These are phyloP conservation scores for Coemansia sp. DNA, from an alignment of 192 early-diverging fungal genomes.

Conservation along the genomic window DNA sequence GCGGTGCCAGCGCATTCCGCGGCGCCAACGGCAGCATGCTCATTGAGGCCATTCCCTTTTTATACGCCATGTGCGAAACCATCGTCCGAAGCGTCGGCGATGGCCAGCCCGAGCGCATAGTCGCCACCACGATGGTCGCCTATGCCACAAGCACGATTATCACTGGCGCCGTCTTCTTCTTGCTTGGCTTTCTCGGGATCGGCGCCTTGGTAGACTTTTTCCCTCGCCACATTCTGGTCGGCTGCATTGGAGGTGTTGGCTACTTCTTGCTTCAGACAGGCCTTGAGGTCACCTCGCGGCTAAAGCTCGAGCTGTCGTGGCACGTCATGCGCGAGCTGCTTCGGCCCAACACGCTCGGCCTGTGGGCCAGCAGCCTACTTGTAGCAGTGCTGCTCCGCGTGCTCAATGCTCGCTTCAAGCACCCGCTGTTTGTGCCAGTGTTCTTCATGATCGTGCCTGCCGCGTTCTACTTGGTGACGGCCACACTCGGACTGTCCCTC, in stretches of 20 bases:
- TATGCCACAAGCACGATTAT: conserved; percentile 87
- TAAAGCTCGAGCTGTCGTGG: conserved; percentile 65
- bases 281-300: conserved; percentile 80
- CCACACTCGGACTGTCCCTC: conserved; percentile 63
- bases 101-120: conserved; percentile 65
- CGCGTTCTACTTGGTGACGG: conserved; percentile 73
- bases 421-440: conserved; percentile 84
- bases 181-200: conserved; percentile 81
- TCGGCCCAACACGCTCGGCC: conserved; percentile 62
- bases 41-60: conserved; percentile 85
- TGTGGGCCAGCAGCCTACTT: conserved; percentile 80
- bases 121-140: conserved; percentile 90
- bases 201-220: conserved; percentile 83
- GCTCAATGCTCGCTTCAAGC: conserved; percentile 67
- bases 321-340: conserved; percentile 70
- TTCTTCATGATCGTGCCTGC: conserved; percentile 87
- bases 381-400: conserved; percentile 73
- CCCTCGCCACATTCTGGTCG: conserved; percentile 92
- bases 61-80: conserved; percentile 79
- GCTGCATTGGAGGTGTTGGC: conserved; percentile 94
- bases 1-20: conserved; percentile 88
- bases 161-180: conserved; percentile 86
- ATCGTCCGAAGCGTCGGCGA: conserved; percentile 65
- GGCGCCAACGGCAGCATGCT: conserved; percentile 94
- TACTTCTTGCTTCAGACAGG: conserved; percentile 94